phyloP scores from a whole-genome alignment of 164 flowering plant genomes.

The Dillenia turbinata region DNA sequence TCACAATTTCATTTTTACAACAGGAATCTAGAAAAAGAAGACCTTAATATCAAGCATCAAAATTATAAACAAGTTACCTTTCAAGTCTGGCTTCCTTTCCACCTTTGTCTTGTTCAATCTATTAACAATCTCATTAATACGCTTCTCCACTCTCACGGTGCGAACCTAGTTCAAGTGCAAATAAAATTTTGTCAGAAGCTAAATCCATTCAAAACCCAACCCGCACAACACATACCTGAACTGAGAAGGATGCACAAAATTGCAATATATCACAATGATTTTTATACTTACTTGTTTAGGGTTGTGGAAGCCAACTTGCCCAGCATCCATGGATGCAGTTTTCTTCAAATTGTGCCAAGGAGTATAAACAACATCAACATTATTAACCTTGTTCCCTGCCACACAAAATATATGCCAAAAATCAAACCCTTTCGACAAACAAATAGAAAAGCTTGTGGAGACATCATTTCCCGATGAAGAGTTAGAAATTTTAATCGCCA shows the following conservation, averaged over 20 bases:
- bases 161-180: constrained; percentile 52
- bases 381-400: constrained; percentile 95
- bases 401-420: constrained; percentile 7
- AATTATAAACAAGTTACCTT: constrained; percentile 43
- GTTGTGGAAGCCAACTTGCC: constrained; percentile 98
- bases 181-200: background rate
- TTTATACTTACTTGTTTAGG: constrained; percentile 59
- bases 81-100: constrained; percentile 81
- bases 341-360: constrained; percentile 97
- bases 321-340: constrained; percentile 97
- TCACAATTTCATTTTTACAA: background rate
- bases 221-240: background rate
- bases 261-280: too few species aligned
- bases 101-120: constrained; percentile 90
- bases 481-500: too few species aligned
- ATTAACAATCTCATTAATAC: constrained; percentile 89
- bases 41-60: background rate
- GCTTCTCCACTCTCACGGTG: constrained; percentile 91
- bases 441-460: too few species aligned
- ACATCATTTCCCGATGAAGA: too few species aligned
- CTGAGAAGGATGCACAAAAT: too few species aligned
- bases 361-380: constrained; percentile 94
- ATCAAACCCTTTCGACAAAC: too few species aligned
- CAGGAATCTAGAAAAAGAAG: background rate
- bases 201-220: background rate